These are phyloP conservation scores for Exserohilum rostratum DNA, from an alignment of 2,329 filamentous ascomycete genomes.

Conservation along the genomic window DNA sequence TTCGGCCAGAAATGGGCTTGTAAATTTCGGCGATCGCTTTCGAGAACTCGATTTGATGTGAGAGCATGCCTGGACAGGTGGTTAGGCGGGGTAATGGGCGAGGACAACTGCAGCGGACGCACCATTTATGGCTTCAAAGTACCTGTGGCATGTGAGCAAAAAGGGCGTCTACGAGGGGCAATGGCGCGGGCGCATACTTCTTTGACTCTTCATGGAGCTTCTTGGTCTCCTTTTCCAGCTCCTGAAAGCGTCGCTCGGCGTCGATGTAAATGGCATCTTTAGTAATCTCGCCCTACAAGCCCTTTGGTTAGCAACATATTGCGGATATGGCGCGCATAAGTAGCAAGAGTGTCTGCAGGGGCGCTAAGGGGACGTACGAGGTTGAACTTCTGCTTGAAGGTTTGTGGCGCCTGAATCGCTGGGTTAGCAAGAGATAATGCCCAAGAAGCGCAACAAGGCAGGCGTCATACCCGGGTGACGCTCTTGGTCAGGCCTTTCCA, in stretches of 20 bases:
- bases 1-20: conserved; percentile 94
- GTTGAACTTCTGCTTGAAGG: conserved; percentile 90
- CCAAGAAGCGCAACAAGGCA: conserved; percentile 14
- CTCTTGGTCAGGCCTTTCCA: conserved; percentile 96
- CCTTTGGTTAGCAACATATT: conserved; percentile 26
- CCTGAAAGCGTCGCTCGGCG: conserved; percentile 89
- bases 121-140: conserved; percentile 96
- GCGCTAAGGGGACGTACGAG: conserved; percentile 57
- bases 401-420: conserved; percentile 75
- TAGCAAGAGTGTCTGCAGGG: neutral
- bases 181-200: conserved; percentile 59
- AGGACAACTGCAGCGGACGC: conserved; percentile 23
- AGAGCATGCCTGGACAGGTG: conserved; percentile 75
- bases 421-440: conserved; percentile 30
- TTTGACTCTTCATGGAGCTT: conserved; percentile 95
- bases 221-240: conserved; percentile 95
- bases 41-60: conserved; percentile 97
- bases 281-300: conserved; percentile 75
- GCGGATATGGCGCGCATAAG: conserved; percentile 29
- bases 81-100: conserved; percentile 21
- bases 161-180: neutral
- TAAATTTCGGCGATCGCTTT: conserved; percentile 96
- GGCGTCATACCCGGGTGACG: conserved; percentile 73
- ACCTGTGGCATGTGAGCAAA: conserved; percentile 54
- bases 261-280: conserved; percentile 96